phyloP scores from a whole-genome alignment of 495 filamentous ascomycete species.

The Xylaria castorea region DNA sequence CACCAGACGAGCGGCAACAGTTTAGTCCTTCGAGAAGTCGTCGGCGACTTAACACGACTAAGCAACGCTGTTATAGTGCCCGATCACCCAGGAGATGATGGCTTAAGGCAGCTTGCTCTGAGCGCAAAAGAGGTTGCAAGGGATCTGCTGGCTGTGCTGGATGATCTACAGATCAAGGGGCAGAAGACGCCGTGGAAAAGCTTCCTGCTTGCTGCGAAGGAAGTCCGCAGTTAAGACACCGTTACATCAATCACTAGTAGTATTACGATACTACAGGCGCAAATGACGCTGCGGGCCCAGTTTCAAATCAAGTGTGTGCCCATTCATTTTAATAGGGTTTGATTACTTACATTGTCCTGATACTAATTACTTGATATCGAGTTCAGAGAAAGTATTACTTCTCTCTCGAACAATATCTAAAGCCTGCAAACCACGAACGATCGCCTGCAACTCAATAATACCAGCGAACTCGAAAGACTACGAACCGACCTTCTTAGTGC shows the following conservation, averaged over 20 bases:
- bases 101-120: conserved; percentile 4
- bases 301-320: conserved; percentile 10
- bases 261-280: background rate
- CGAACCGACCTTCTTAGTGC: conserved; percentile 4
- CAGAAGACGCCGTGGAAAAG: conserved; percentile 10
- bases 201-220: conserved; percentile 5
- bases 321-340: background rate
- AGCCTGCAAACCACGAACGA: background rate
- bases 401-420: background rate
- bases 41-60: background rate
- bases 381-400: background rate
- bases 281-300: background rate
- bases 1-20: background rate
- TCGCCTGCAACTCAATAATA: background rate
- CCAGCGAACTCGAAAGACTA: background rate
- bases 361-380: background rate
- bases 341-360: background rate
- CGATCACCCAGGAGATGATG: background rate
- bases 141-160: background rate
- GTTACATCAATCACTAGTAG: background rate
- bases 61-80: background rate
- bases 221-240: background rate
- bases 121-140: background rate
- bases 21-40: conserved; percentile 8
- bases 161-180: background rate